Base-by-base conservation (phyloP, 2,329 filamentous ascomycete species). In the Ceratocystiopsis minuta region DNA sequence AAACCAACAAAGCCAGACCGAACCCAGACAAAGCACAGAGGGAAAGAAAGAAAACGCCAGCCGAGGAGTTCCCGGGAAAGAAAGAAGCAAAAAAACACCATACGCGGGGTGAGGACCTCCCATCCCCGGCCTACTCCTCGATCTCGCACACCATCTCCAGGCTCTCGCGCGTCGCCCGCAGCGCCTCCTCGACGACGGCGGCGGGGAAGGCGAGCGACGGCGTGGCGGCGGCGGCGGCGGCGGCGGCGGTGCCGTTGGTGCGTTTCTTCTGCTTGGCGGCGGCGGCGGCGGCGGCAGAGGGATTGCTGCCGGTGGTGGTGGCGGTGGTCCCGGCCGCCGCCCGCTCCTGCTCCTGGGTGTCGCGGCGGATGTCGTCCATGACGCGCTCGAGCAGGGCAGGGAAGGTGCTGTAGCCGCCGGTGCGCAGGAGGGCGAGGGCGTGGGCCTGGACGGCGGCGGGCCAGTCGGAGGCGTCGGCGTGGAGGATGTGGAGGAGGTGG, bases 391-490 rank as follows among this genome's bases (percentile, higher is more conserved):
- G 64, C 28, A 78, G 69, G n/a, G 63, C 65, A 2, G 73, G 73
- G 54, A 77, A 78, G 6, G 67, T 75, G 17, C 64, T 66, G 39
- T 67, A 64, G 46, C 77, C 68, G 56, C 72, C 72, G 37, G 64
- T 68, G 47, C 74, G 74, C 18, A 78, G 66, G 49, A 78, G 68
- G 16, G 64, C 49, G 32, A 78, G 65, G 34, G 74, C 75, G 57
- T 77, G 73, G 42, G 60, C 57, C 51, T 78, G 71, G 47, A 79
- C 61, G 39, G 60, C 52, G 12, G 74, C 74, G 2, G 74, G 73
- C 74, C 75, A 79, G 62, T 79, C 75, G 48, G 66, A 60, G 5
- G 62, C 55, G 57, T 76, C 63, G 39, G 73, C 61, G 56, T 78
- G 63, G 41, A 79, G 69, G 46, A 68, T 57, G 59, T 78, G 73